These are phyloP conservation scores for Penicillium verhagenii DNA, from an alignment of 495 filamentous ascomycete species.

Conservation along the genomic window DNA sequence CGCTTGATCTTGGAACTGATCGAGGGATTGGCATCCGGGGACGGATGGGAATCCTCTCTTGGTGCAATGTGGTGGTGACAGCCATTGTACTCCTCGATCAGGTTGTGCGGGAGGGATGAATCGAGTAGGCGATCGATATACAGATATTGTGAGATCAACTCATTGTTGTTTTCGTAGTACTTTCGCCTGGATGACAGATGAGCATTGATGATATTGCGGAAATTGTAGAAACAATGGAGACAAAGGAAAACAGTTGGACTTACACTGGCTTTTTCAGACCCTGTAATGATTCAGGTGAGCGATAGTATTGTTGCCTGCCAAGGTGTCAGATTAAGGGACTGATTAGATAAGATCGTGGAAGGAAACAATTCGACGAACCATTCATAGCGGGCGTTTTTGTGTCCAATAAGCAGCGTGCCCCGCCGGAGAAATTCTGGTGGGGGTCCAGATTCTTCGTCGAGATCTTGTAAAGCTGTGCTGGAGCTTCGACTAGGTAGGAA, in stretches of 20 bases:
- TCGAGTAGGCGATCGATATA: slow-evolving; percentile 91
- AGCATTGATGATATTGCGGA: neutral
- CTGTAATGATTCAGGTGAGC: slow-evolving; percentile 27
- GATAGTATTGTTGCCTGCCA: slow-evolving; percentile 37
- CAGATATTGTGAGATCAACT: slow-evolving; percentile 78
- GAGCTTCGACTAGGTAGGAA: slow-evolving; percentile 31
- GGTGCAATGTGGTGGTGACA: slow-evolving; percentile 4
- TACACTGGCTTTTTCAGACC: slow-evolving; percentile 32
- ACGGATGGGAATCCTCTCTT: neutral
- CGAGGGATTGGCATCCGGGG: slow-evolving; percentile 20
- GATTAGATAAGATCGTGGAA: no score
- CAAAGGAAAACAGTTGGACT: neutral
- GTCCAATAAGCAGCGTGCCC: slow-evolving; percentile 35
- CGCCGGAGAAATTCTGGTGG: slow-evolving; percentile 17
- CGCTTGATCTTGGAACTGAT: slow-evolving; percentile 58
- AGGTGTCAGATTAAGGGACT: no score
- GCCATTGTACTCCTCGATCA: slow-evolving; percentile 76
- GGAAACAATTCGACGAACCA: no score
- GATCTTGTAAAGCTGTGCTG: slow-evolving; percentile 19
- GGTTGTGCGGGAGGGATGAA: slow-evolving; percentile 78
- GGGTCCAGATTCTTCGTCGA: slow-evolving; percentile 15
- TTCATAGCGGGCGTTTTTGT: slow-evolving; percentile 34
- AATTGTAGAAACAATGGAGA: neutral
- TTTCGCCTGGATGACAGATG: slow-evolving; percentile 42
- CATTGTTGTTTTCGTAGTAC: slow-evolving; percentile 85